Percentiles rank a stretch among this genome's conserved stretches.
These are phyloP conservation scores for Microcera coccophila DNA, from an alignment of 2,329 filamentous ascomycete species.

Conservation along the genomic window DNA sequence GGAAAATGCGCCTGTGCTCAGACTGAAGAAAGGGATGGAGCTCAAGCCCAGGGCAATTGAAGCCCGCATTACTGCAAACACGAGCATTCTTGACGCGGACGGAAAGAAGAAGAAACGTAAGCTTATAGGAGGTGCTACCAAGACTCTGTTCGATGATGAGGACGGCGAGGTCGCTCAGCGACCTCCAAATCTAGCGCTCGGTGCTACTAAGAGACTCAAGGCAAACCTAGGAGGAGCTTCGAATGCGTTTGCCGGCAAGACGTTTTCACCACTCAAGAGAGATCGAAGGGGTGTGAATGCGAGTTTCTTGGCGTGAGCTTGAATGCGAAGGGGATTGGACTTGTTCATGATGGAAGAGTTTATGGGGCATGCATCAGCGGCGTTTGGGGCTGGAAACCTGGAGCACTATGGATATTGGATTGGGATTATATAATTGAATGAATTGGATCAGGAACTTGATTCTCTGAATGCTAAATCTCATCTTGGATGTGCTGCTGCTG, in stretches of 20 bases:
- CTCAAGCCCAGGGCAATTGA: conserved; percentile 12
- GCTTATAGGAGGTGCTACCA: conserved; percentile 57
- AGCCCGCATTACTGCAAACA: conserved; percentile 7
- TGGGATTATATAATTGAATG: too few relatives aligned
- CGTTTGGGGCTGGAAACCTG: conserved; percentile 12
- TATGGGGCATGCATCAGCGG: conserved; percentile 7
- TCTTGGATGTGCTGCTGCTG: too few relatives aligned
- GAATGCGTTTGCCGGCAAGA: conserved; percentile 47
- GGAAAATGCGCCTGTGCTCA: conserved; percentile 27
- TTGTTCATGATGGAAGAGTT: background rate
- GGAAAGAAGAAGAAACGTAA: conserved; percentile 69
- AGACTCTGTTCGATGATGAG: conserved; percentile 69
- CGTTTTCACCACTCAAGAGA: conserved; percentile 71
- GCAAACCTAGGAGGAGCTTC: conserved; percentile 38
- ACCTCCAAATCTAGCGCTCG: conserved; percentile 31
- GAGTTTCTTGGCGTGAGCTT: conserved; percentile 53
- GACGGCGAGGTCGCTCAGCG: conserved; percentile 43
- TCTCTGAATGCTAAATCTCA: too few relatives aligned
- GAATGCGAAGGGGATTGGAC: too few relatives aligned
- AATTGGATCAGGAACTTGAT: too few relatives aligned
- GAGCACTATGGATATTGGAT: too few relatives aligned
- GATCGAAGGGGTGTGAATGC: conserved; percentile 60
- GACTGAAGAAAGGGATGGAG: conserved; percentile 11
- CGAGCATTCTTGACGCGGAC: conserved; percentile 31
- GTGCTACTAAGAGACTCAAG: conserved; percentile 28